A percentile compares a stretch with the other conserved stretches of the same genome.
These are phyloP conservation scores for Beauveria asiatica DNA, from an alignment of 2,329 filamentous ascomycete genomes.

Conservation along the genomic window DNA sequence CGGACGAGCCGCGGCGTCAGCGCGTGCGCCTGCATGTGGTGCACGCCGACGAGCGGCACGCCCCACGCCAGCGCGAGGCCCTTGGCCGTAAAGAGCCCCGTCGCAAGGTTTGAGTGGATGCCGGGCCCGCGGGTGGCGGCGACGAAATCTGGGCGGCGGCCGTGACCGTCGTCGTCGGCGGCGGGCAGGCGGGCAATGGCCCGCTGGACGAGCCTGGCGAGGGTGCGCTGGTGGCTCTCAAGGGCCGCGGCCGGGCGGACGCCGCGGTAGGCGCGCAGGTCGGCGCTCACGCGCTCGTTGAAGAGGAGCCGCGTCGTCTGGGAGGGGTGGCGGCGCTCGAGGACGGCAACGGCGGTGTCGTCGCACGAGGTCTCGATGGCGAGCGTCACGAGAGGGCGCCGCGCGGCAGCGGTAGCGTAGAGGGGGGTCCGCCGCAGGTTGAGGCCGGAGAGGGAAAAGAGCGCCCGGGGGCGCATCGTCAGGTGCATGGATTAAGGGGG, in stretches of 20 bases:
- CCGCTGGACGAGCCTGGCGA: conserved; percentile 59
- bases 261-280: conserved; percentile 66
- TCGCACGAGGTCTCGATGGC: conserved; percentile 85
- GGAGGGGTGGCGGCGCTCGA: conserved; percentile 45
- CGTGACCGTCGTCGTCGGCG: neutral
- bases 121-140: conserved; percentile 85
- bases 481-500: too few relatives aligned
- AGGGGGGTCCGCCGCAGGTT: neutral
- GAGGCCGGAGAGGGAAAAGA: neutral
- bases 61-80: conserved; percentile 78
- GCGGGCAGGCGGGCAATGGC: conserved; percentile 48
- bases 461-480: neutral
- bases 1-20: conserved; percentile 72
- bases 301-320: conserved; percentile 55
- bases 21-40: conserved; percentile 97
- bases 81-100: conserved; percentile 78
- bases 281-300: conserved; percentile 72
- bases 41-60: conserved; percentile 73
- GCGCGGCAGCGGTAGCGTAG: neutral
- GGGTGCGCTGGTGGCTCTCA: conserved; percentile 62
- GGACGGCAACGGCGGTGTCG: conserved; percentile 81
- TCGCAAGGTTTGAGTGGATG: conserved; percentile 69
- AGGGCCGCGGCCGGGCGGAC: conserved; percentile 73
- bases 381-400: conserved; percentile 43
- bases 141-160: conserved; percentile 62